Evolutionary conservation across 1,139 yeast species (phyloP).

Genomic region (Yamadazyma aaseri): DNA sequence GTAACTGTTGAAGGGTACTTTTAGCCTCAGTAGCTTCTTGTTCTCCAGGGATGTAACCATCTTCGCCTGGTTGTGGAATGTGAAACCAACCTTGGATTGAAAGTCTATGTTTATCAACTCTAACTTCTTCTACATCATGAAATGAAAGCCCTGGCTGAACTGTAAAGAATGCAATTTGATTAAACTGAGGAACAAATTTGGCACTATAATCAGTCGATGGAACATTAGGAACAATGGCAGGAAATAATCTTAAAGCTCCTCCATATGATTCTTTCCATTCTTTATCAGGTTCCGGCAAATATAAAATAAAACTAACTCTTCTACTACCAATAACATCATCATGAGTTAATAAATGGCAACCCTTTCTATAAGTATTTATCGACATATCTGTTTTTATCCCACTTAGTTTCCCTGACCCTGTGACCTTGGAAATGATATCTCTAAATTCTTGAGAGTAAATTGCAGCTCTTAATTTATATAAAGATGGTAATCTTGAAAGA

Average conservation of each 20-base stretch:
- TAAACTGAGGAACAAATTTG: slow-evolving; percentile 86
- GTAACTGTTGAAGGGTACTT: slow-evolving; percentile 78
- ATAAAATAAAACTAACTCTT: slow-evolving; percentile 87
- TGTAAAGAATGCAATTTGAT: slow-evolving; percentile 92
- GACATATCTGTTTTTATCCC: slow-evolving; percentile 91
- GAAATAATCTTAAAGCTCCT: slow-evolving; percentile 85
- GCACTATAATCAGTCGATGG: slow-evolving; percentile 76
- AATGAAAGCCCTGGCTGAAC: slow-evolving; percentile 96
- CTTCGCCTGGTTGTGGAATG: slow-evolving; percentile 90
- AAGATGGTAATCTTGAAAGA: slow-evolving; percentile 65
- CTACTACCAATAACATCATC: slow-evolving; percentile 98
- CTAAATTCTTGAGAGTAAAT: slow-evolving; percentile 85
- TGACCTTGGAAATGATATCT: slow-evolving; percentile 73
- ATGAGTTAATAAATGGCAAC: slow-evolving; percentile 92
- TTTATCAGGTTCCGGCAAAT: slow-evolving; percentile 89
- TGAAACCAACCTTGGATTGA: slow-evolving; percentile 99
- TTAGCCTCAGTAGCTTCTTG: slow-evolving; percentile 73
- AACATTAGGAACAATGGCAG: slow-evolving; percentile 83
- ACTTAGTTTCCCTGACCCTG: slow-evolving; percentile 87
- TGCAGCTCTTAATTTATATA: slow-evolving; percentile 78
- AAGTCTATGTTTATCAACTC: slow-evolving; percentile 82
- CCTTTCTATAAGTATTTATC: slow-evolving; percentile 84
- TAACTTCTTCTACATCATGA: slow-evolving; percentile 97
- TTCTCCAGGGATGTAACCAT: slow-evolving; percentile 77
- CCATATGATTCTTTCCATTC: slow-evolving; percentile 88